Evolutionary conservation across 2,329 filamentous ascomycete genomes (phyloP), one percentile per base, ranked within the genome.

Genomic region (Colletotrichum theobromicola): DNA sequence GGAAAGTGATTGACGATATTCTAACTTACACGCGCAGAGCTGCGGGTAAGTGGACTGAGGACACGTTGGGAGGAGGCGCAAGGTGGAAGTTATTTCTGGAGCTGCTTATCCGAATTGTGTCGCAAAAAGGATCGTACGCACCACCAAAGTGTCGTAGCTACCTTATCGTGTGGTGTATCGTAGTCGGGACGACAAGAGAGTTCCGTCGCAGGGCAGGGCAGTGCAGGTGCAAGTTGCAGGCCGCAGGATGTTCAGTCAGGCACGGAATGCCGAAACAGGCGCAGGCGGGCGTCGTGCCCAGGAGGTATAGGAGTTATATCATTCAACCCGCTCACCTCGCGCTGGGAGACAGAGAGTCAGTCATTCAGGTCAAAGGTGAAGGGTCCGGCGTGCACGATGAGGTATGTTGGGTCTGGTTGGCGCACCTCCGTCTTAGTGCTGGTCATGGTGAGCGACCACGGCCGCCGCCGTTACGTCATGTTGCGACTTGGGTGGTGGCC

Each of bases 401-500:
- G 66, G 66, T 68, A 61, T 60, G 66, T 21, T 61, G 66, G 53
- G 57, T 60, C 55, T 50, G 34, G 53, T 68, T 57, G 66, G 66
- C 35, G 55, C 66, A 68, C 35, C 42, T 46, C 42, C 12, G 12
- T 30, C 35, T 61, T 61, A 61, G 66, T 53, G 62, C 67, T 72
- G 70, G 71, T 74, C 71, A 67, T 67, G 69, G 72, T 67, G 72
- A 72, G 62, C 62, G 34, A 55, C 55, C 28, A 72, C 72, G 37
- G 63, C 55, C 13, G 61, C 67, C 58, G 60, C 37, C 61, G 61
- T 72, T 72, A 74, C 72, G 72, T 75, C 72, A 75, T 75, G 57
- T 63, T 70, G 55, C 66, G 26, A 68, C 24, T 50, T 60, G 63
- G 68, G 68, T 72, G 46, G 57, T 32, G 60, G 30, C 18, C 24